These are phyloP conservation scores for Rhododendron kiyosumense DNA, from an alignment of 148 eudicot genomes.

Conservation along the genomic window DNA sequence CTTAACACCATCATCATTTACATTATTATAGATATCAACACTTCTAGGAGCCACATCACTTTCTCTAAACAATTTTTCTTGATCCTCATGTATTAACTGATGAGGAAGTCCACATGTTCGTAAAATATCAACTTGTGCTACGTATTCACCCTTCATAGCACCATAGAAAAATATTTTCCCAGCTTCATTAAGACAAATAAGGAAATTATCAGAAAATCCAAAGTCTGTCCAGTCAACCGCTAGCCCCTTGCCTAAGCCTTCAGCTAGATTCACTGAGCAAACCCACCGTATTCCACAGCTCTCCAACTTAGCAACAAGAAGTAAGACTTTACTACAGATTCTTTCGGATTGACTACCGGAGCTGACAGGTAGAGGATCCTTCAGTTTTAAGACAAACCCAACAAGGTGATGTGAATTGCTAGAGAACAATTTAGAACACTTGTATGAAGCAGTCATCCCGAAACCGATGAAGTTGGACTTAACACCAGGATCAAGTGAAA, in stretches of 20 bases:
- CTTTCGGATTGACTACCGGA: conserved; percentile 17
- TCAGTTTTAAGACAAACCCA: conserved; percentile 59
- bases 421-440: conserved; percentile 67
- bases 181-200: conserved; percentile 65
- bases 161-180: conserved; percentile 57
- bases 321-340: conserved; percentile 23
- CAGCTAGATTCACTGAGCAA: conserved; percentile 56
- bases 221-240: conserved; percentile 77
- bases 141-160: conserved; percentile 56
- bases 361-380: conserved; percentile 20
- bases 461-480: conserved; percentile 8
- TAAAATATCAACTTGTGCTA: conserved; percentile 44
- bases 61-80: conserved; percentile 19
- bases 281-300: conserved; percentile 72
- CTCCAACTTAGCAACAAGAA: conserved; percentile 54
- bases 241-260: conserved; percentile 26
- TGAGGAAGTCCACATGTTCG: conserved; percentile 38
- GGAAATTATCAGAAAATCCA: conserved; percentile 59
- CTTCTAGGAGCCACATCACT: conserved; percentile 14
- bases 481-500: conserved; percentile 18
- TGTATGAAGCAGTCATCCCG: conserved; percentile 26
- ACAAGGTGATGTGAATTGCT: conserved; percentile 51
- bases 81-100: conserved; percentile 18
- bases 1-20: conserved; percentile 5
- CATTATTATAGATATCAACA: conserved; percentile 17